phyloP scores from a whole-genome alignment of 805 yeast genomes.

The Ogataea paradorogensis region DNA sequence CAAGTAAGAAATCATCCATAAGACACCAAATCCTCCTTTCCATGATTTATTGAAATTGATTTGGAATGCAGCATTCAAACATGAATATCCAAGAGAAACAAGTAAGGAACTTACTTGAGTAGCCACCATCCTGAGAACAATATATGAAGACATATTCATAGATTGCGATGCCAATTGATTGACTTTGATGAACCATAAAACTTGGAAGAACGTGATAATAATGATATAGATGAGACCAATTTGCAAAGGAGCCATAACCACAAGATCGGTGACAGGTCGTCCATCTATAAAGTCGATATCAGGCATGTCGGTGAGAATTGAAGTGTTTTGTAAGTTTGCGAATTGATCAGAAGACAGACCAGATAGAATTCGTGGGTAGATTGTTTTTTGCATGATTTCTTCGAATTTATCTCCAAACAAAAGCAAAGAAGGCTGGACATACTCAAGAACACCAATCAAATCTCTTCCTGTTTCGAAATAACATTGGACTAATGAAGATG shows the following conservation, averaged over 20 bases:
- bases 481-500: constrained; percentile 23
- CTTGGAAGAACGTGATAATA: constrained; percentile 69
- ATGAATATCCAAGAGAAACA: constrained; percentile 54
- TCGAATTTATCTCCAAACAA: constrained; percentile 34
- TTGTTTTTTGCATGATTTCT: constrained; percentile 11
- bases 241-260: constrained; percentile 63
- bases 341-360: constrained; percentile 26
- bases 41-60: constrained; percentile 55
- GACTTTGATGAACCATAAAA: constrained; percentile 54
- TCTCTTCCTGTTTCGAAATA: constrained; percentile 67
- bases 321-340: constrained; percentile 18
- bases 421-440: constrained; percentile 43
- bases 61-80: constrained; percentile 67
- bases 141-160: constrained; percentile 40
- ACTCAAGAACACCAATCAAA: constrained; percentile 43
- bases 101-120: constrained; percentile 55
- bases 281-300: constrained; percentile 36
- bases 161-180: constrained; percentile 50
- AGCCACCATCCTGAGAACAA: constrained; percentile 49
- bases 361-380: constrained; percentile 31
- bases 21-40: constrained; percentile 66
- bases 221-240: constrained; percentile 73
- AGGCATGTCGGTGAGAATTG: constrained; percentile 24
- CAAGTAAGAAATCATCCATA: constrained; percentile 66
- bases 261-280: constrained; percentile 49